Base-by-base conservation (phyloP, 345 rosid genomes). In the Syzygium aromaticum region DNA sequence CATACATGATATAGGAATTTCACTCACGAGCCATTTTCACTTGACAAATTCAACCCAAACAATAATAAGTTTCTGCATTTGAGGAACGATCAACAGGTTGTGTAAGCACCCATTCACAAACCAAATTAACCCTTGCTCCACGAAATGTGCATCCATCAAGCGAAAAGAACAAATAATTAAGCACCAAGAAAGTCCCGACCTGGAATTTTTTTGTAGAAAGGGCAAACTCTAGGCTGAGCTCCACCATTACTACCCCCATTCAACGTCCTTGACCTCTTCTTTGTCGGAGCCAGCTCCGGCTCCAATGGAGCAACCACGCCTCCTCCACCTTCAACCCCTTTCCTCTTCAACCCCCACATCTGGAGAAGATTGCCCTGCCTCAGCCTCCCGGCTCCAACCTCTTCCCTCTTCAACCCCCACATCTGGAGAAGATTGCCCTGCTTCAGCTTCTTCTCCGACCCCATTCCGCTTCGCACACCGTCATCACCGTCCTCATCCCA, bases 141-240 rank as follows among this genome's bases (percentile, higher is more conserved):
- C 87, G 2, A 15, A 19, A 86, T 8, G 38, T 59, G 54, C 82
- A 43, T 43, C 38, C 83, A 88, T 14, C 86, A 86, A 84, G 27
- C 3, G 64, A 77, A 54, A 54, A 16, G 17, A 52, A 64, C 38
- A 23, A n/a, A 40, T 14, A 46, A 25, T 56, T 51, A 49, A 59
- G 8, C 43, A n/a, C 30, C 15, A 56, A 27, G 57, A 3, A 51
- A 46, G 56, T 84, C 51, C 54, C 84, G 2, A 95, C 98, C 96
- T 90, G 96, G 96, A 63, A 96, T 95, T 89, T 91, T 93, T 89
- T 96, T 96, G 57, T 94, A 96, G 83, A 95, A 96, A 73, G 98
- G 98, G 87, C 98, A 96, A 87, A 57, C 78, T 56, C 94, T 91
- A 85, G 93, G 91, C 51, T 87, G 85, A 57, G 87, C 86, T 80